Conservation (phyloP, 2,329 filamentous ascomycete species). For the Botrytis paeoniae region DNA sequence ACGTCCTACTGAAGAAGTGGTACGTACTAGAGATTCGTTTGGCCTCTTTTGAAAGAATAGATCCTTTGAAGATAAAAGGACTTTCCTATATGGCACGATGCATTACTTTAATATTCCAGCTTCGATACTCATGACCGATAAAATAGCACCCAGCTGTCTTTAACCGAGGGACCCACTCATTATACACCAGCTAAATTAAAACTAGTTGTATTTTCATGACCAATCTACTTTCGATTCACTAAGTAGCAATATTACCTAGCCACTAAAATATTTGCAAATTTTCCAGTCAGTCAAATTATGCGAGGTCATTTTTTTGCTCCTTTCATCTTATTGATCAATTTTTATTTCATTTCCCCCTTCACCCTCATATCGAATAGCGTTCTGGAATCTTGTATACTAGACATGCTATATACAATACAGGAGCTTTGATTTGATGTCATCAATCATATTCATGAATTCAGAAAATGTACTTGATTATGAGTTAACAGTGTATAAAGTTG, state of each 20-base stretch:
- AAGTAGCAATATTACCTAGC: neutral
- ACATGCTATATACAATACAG: neutral
- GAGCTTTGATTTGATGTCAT: neutral
- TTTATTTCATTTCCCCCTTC: neutral
- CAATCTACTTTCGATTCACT: neutral
- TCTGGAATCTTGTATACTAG: neutral
- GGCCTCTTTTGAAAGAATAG: neutral
- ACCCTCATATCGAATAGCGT: neutral
- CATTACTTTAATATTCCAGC: neutral
- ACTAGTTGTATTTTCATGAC: neutral
- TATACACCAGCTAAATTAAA: neutral
- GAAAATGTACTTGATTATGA: accelerated
- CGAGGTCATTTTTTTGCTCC: neutral
- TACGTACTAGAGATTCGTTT: neutral
- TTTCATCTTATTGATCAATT: neutral
- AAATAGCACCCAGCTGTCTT: neutral
- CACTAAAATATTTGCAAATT: too few species aligned
- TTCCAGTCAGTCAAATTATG: neutral
- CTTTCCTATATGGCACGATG: neutral
- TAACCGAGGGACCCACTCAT: neutral
- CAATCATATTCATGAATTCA: neutral
- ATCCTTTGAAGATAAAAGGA: neutral
- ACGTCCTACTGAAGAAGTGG: neutral
- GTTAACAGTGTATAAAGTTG: neutral
- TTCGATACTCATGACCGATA: neutral